Conservation (phyloP, 495 filamentous ascomycete species). For the Hyaloscypha bicolor region DNA sequence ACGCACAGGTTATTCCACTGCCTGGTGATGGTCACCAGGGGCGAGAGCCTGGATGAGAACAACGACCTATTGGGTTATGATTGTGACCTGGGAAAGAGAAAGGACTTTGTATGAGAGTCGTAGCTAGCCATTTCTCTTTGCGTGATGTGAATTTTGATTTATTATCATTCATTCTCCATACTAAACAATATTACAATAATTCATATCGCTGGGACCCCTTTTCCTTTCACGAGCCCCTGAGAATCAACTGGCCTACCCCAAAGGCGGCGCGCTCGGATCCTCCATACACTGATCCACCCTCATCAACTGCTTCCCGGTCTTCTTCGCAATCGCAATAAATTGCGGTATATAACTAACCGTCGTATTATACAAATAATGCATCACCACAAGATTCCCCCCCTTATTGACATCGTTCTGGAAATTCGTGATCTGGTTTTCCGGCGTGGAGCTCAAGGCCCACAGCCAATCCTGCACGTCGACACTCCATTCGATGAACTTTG, state of each 20-base stretch:
- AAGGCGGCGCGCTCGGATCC: constrained; percentile 66
- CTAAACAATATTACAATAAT: too few species aligned
- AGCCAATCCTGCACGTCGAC: constrained; percentile 82
- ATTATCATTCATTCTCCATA: too few species aligned
- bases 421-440: constrained; percentile 73
- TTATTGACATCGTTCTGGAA: constrained; percentile 66
- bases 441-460: constrained; percentile 66
- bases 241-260: constrained; percentile 31
- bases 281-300: constrained; percentile 78
- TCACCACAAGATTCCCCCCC: constrained; percentile 73
- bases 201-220: too few species aligned
- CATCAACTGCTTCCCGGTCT: constrained; percentile 69
- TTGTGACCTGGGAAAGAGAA: too few species aligned
- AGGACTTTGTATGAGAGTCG: too few species aligned
- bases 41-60: too few species aligned
- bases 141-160: too few species aligned
- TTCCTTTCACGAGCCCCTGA: too few species aligned
- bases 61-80: too few species aligned
- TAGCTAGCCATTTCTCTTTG: too few species aligned
- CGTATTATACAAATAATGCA: constrained; percentile 73
- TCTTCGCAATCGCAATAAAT: constrained; percentile 71
- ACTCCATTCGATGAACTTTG: constrained; percentile 62
- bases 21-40: too few species aligned
- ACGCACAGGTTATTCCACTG: too few species aligned
- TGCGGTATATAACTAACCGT: constrained; percentile 69